Conservation (phyloP, 2,329 filamentous ascomycete species). For the Diaporthe sp. region DNA sequence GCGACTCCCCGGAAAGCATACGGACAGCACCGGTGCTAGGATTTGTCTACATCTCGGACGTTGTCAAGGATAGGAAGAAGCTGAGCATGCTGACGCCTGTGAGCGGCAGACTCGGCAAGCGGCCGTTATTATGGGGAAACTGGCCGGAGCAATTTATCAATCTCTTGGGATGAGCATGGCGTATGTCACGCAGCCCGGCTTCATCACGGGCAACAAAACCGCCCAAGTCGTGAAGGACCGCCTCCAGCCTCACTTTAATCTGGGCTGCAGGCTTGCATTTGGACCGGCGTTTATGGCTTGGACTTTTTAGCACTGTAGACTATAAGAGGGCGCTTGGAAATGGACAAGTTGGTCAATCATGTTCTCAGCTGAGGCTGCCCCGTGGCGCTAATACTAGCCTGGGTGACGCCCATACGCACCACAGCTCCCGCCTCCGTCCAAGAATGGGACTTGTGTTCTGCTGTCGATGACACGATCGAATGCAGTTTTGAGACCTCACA, state of each 20-base stretch:
- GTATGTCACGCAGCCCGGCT: background rate
- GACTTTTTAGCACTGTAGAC: background rate
- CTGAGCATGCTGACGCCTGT: constrained; percentile 87
- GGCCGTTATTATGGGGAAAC: constrained; percentile 84
- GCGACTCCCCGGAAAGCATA: constrained; percentile 79
- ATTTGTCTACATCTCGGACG: constrained; percentile 92
- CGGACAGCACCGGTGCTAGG: constrained; percentile 89
- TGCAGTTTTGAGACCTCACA: background rate
- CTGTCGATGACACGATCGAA: background rate
- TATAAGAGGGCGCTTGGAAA: background rate
- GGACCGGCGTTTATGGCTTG: constrained; percentile 4
- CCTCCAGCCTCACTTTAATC: background rate
- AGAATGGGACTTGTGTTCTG: background rate
- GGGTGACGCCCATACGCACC: background rate
- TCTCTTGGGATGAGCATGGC: constrained; percentile 67
- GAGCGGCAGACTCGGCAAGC: constrained; percentile 82
- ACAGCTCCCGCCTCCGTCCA: background rate
- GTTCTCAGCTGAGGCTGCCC: background rate
- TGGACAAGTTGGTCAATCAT: background rate
- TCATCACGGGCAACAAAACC: background rate
- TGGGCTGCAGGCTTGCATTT: constrained; percentile 2
- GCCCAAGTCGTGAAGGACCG: background rate
- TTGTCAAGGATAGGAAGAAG: constrained; percentile 86
- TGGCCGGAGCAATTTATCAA: constrained; percentile 91
- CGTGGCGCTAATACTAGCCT: background rate